Base-by-base conservation (phyloP, 345 rosid species). In the Salix arbutifolia region DNA sequence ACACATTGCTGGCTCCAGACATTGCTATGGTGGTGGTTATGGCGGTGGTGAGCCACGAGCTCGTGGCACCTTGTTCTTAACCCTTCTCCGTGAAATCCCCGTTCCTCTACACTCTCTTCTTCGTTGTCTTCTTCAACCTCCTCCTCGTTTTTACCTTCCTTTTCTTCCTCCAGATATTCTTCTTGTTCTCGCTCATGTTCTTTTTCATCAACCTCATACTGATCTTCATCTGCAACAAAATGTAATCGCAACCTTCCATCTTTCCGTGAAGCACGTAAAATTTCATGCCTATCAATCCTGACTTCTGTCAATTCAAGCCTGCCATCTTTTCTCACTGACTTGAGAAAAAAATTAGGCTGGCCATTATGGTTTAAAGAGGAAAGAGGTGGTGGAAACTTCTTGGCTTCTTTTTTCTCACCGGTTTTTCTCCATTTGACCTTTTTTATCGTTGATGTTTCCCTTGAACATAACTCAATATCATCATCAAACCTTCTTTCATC, bases 181-280 rank as follows among this genome's bases (percentile, higher is more conserved):
- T 69, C 65, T n/a, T 37, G 64, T 52, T 26, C 44, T 11, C 25
- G 46, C 8, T 74, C 71, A 30, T 67, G 46, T 65, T 81, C 53
- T 48, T 79, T 65, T 50, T 77, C 77, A 33, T 67, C 68, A 68
- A 26, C 14, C 6, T 40, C 69, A 3, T 8, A 44, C 6, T 31
- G 31, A 3, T 73, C 66, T 0, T 67, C 85, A 14, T 77, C 67
- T 58, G 72, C 65, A 5, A 89, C 37, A 21, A 94, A 85, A 50
- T 90, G 88, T 87, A 94, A 82, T 74, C 87, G 85, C 85, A 94
- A 67, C 75, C 95, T 86, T 72, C 95, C 98, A 58, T 86, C 81
- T 81, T 87, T 79, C 16, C 98, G 79, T 0, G 83, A 83, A 69
- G 89, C 88, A 0, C 80, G 89, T 40, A 94, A 80, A 72, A 88